These are phyloP conservation scores for Monilinia vaccinii-corymbosi DNA, from an alignment of 2,329 filamentous ascomycete genomes.

Conservation along the genomic window DNA sequence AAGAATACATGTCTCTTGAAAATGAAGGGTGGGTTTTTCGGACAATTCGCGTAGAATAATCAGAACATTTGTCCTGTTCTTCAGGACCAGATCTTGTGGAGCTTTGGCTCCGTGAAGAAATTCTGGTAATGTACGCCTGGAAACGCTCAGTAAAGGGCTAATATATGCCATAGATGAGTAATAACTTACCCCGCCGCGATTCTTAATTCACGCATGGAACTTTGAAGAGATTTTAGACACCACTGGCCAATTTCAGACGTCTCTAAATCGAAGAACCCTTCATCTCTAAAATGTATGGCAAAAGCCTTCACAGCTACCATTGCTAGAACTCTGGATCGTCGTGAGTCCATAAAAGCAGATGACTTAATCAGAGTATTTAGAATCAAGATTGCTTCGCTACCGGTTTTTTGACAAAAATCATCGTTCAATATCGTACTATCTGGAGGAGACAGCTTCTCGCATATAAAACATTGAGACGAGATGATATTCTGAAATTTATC, in stretches of 20 bases:
- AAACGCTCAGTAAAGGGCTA: conserved; percentile 14
- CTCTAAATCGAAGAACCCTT: conserved; percentile 56
- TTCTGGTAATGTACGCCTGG: conserved; percentile 51
- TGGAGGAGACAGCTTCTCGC: conserved; percentile 19
- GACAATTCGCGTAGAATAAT: conserved; percentile 64
- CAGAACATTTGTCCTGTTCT: conserved; percentile 62
- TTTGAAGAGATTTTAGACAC: conserved; percentile 72
- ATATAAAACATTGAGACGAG: conserved; percentile 24
- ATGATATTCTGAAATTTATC: conserved; percentile 24
- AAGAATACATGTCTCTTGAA: conserved; percentile 78
- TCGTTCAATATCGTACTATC: conserved; percentile 15
- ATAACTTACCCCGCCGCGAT: conserved; percentile 58
- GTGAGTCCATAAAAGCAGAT: conserved; percentile 41
- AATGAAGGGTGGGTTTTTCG: conserved; percentile 53
- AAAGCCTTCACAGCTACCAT: conserved; percentile 65
- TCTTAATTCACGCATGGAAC: conserved; percentile 76
- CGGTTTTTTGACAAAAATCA: conserved; percentile 15
- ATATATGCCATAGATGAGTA: background rate
- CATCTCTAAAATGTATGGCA: conserved; percentile 54
- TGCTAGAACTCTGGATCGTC: conserved; percentile 56
- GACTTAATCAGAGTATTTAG: conserved; percentile 38
- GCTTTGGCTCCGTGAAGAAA: conserved; percentile 46
- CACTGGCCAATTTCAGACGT: conserved; percentile 64
- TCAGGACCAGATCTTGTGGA: conserved; percentile 36
- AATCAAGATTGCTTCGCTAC: conserved; percentile 35